Percentiles rank a stretch among this genome's conserved stretches.
Conservation (phyloP, 371 early-diverging fungal species). For the Massospora cicadina region DNA sequence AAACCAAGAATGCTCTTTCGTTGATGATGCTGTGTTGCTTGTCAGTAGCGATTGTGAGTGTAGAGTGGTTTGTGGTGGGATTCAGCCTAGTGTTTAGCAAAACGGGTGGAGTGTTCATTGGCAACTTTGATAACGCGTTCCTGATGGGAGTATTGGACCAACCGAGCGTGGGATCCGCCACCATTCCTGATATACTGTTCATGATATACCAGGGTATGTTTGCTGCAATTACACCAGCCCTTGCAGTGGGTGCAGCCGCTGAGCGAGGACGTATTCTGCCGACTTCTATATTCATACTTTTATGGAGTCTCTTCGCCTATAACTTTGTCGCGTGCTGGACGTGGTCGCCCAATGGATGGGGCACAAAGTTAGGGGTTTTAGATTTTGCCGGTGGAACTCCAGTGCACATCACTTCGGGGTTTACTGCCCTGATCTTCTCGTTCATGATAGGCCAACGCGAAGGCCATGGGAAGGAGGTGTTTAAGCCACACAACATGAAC, state of each 20-base stretch:
- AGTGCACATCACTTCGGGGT: conserved; percentile 79
- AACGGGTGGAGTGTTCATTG: conserved; percentile 35
- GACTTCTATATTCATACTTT: conserved; percentile 66
- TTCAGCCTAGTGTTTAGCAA: conserved; percentile 27
- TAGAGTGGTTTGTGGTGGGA: conserved; percentile 43
- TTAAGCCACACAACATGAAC: conserved; percentile 76
- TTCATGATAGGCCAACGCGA: conserved; percentile 65
- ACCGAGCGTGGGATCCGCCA: conserved; percentile 30
- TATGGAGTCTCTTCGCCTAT: conserved; percentile 85
- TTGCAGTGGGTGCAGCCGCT: conserved; percentile 76
- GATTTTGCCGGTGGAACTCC: conserved; percentile 86
- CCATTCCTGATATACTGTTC: conserved; percentile 50
- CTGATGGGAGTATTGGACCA: conserved; percentile 33
- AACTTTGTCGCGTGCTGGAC: conserved; percentile 79
- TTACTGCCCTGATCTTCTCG: conserved; percentile 78
- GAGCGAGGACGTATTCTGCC: conserved; percentile 78
- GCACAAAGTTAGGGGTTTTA: conserved; percentile 44
- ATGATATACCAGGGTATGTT: conserved; percentile 66
- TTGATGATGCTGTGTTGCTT: conserved; percentile 60
- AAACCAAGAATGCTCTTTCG: conserved; percentile 61
- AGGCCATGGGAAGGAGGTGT: conserved; percentile 40
- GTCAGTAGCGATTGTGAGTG: conserved; percentile 56
- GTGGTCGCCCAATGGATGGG: conserved; percentile 77
- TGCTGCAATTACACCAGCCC: conserved; percentile 67
- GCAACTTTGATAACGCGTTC: conserved; percentile 56